These are phyloP conservation scores for Amanita pseudoporphyria DNA, from an alignment of 768 basidiomycete genomes.

Conservation along the genomic window DNA sequence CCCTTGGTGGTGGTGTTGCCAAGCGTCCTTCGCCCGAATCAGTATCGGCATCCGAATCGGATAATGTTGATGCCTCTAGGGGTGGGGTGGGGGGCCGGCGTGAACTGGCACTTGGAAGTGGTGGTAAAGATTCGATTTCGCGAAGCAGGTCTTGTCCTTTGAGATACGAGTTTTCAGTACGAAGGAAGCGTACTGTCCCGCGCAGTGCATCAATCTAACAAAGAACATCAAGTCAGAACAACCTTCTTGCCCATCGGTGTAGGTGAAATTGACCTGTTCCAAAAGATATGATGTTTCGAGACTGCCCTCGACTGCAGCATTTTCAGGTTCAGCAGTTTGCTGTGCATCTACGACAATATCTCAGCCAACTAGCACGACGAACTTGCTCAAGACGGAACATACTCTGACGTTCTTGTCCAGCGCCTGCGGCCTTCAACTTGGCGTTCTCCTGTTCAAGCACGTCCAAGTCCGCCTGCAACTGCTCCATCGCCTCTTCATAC, in stretches of 20 bases:
- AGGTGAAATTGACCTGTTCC: slow-evolving; percentile 55
- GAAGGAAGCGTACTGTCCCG: slow-evolving; percentile 85
- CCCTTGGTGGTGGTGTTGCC: slow-evolving; percentile 26
- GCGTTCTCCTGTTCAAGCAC: slow-evolving; percentile 79
- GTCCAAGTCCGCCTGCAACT: slow-evolving; percentile 84
- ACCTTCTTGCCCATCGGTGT: slow-evolving; percentile 1
- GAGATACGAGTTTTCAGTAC: slow-evolving; percentile 88
- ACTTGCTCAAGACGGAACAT: slow-evolving; percentile 14
- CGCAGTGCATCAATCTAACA: slow-evolving; percentile 81
- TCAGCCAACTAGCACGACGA: not conserved
- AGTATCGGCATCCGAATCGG: slow-evolving; percentile 56
- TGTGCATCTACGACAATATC: slow-evolving; percentile 29
- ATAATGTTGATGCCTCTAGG: slow-evolving; percentile 51
- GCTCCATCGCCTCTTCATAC: slow-evolving; percentile 91
- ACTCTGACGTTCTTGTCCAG: slow-evolving; percentile 68
- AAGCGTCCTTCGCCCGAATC: slow-evolving; percentile 14
- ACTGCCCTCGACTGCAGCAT: slow-evolving; percentile 62
- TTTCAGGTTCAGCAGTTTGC: slow-evolving; percentile 49
- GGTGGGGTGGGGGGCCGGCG: slow-evolving; percentile 51
- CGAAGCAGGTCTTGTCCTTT: slow-evolving; percentile 86
- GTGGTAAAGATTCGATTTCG: slow-evolving; percentile 69
- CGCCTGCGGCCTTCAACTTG: slow-evolving; percentile 63
- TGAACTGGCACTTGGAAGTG: slow-evolving; percentile 39
- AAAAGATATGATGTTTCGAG: slow-evolving; percentile 81
- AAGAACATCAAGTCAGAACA: slow-evolving; percentile 2